These are phyloP conservation scores for Colletotrichum cordylinicola DNA, from an alignment of 2,329 filamentous ascomycete genomes.

Conservation along the genomic window DNA sequence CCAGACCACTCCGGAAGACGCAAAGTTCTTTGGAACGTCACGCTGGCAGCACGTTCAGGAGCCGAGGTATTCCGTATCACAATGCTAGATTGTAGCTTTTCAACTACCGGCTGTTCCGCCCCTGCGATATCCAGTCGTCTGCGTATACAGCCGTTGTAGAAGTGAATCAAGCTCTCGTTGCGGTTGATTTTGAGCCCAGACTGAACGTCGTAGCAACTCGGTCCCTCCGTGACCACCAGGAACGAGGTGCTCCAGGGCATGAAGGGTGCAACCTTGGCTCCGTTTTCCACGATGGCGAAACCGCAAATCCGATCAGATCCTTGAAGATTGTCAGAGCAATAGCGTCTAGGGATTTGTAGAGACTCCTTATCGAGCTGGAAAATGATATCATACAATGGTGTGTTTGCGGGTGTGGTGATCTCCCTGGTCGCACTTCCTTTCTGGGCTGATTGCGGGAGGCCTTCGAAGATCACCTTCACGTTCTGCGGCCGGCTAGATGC, in stretches of 20 bases:
- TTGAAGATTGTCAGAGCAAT: not conserved
- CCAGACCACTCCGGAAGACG: not conserved
- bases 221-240: not conserved
- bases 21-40: not conserved
- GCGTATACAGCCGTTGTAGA: not conserved
- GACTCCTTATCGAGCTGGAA: not conserved
- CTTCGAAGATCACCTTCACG: not conserved
- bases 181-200: not conserved
- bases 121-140: not conserved
- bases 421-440: not conserved
- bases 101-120: not conserved
- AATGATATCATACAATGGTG: not conserved
- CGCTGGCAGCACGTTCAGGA: not conserved
- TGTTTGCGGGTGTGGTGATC: not conserved
- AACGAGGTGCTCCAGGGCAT: not conserved
- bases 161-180: not conserved
- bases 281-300: not conserved
- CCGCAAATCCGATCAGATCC: not conserved
- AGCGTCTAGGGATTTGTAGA: not conserved
- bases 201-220: not conserved
- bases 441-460: not conserved
- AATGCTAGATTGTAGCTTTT: not conserved
- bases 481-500: not conserved
- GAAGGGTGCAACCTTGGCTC: not conserved
- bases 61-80: not conserved